These are phyloP conservation scores for Alternaria burnsii DNA, from an alignment of 2,329 filamentous ascomycete genomes.

Conservation along the genomic window DNA sequence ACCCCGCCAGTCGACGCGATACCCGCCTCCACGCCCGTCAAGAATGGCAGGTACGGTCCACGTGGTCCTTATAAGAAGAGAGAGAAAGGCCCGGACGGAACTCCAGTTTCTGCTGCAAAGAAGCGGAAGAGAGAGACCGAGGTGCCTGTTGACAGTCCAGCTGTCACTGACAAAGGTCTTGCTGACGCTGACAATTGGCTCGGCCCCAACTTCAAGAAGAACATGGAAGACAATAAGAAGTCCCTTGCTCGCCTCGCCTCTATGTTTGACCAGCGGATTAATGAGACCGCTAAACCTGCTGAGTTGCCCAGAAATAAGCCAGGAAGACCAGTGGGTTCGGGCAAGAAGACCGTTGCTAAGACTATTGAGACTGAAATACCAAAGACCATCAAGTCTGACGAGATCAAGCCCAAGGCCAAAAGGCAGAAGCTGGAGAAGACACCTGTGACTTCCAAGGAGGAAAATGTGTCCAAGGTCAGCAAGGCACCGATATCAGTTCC, in stretches of 20 bases:
- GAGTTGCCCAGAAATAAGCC: constrained; percentile 8
- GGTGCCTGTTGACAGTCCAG: background rate
- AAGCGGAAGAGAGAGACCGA: constrained; percentile 32
- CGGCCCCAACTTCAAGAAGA: constrained; percentile 14
- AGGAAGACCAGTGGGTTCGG: background rate
- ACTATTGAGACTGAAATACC: background rate
- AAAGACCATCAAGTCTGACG: background rate
- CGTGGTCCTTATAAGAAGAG: constrained; percentile 17
- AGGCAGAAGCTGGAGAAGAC: constrained; percentile 1
- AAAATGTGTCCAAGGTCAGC: background rate
- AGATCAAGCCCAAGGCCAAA: constrained; percentile 6
- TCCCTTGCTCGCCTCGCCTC: constrained; percentile 17
- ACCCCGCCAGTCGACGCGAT: background rate
- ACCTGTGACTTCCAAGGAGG: background rate
- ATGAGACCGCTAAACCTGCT: background rate
- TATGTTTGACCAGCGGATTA: constrained; percentile 9
- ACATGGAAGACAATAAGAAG: constrained; percentile 12
- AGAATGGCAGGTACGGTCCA: constrained; percentile 13
- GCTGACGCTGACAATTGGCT: background rate
- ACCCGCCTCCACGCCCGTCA: background rate
- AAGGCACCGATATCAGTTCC: background rate
- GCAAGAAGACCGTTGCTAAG: constrained; percentile 5
- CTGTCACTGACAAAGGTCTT: background rate
- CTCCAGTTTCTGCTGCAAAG: constrained; percentile 14
- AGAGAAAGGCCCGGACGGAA: background rate